phyloP scores from a whole-genome alignment of 1,284 basidiomycete species.

The Puccinia triticina region DNA sequence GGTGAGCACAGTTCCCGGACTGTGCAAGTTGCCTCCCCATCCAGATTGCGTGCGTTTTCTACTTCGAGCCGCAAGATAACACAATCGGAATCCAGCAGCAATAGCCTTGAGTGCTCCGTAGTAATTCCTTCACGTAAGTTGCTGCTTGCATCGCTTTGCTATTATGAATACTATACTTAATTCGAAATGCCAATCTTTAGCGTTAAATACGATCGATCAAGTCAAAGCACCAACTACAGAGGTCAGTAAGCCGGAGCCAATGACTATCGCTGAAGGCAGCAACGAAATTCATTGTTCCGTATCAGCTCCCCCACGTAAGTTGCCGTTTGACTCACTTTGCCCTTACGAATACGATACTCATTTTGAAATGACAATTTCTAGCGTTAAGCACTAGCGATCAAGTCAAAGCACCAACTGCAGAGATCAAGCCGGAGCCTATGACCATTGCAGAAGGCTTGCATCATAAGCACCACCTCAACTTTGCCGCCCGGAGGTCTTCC shows the following conservation, averaged over 20 bases:
- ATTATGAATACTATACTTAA: background rate
- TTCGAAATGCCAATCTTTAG: conserved; percentile 4
- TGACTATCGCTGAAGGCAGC: conserved; percentile 30
- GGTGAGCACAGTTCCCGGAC: background rate
- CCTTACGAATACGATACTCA: background rate
- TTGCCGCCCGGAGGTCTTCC: conserved; percentile 38
- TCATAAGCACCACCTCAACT: conserved; percentile 31
- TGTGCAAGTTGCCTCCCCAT: background rate
- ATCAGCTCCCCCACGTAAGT: no score
- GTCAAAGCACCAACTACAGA: background rate
- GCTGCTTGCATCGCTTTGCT: background rate
- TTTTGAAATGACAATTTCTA: conserved; percentile 3
- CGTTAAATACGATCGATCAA: background rate
- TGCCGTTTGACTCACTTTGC: background rate
- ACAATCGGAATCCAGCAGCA: background rate
- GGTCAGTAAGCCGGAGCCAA: background rate
- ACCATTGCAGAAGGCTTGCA: conserved; percentile 39
- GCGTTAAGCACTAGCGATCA: background rate
- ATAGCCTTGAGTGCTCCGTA: background rate
- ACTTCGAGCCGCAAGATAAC: background rate
- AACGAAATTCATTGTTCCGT: no score
- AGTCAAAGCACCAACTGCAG: background rate
- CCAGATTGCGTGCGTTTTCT: background rate
- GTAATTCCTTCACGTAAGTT: conserved; percentile 1
- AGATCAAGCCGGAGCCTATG: background rate